phyloP scores from a whole-genome alignment of 768 basidiomycete genomes.

The Pholiota microspora region DNA sequence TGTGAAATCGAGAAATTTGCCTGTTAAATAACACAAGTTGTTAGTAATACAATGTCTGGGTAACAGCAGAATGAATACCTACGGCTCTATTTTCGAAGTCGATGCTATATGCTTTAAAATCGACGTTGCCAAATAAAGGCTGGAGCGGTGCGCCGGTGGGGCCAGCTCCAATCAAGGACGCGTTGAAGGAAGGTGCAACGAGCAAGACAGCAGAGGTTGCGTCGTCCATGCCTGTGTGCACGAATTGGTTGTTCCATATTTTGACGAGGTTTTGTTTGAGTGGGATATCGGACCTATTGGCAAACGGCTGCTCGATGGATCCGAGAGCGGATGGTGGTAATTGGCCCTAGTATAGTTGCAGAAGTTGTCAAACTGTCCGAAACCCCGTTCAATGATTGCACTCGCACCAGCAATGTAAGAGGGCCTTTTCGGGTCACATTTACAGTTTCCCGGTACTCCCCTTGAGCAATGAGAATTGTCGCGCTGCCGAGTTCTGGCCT shows the following conservation, averaged over 20 bases:
- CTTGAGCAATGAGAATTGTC: slow-evolving; percentile 54
- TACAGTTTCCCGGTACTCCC: slow-evolving; percentile 58
- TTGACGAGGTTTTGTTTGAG: slow-evolving; percentile 55
- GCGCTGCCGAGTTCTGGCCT: slow-evolving; percentile 42
- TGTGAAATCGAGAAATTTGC: slow-evolving; percentile 60
- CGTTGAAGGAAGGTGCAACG: slow-evolving; percentile 54
- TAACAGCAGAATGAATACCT: slow-evolving; percentile 16
- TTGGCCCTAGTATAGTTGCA: slow-evolving; percentile 45
- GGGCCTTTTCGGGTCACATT: slow-evolving; percentile 54
- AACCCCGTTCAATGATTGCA: background rate
- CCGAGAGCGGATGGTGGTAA: slow-evolving; percentile 33
- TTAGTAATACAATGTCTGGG: background rate
- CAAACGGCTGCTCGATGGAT: slow-evolving; percentile 33
- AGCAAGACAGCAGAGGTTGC: slow-evolving; percentile 57
- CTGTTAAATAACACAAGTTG: slow-evolving; percentile 19
- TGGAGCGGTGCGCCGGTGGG: slow-evolving; percentile 55
- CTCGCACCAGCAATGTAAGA: slow-evolving; percentile 51
- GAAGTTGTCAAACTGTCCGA: too few relatives aligned
- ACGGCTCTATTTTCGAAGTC: slow-evolving; percentile 69
- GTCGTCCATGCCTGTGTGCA: slow-evolving; percentile 45
- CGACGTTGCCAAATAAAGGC: slow-evolving; percentile 47
- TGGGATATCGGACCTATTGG: slow-evolving; percentile 27
- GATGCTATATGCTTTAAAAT: slow-evolving; percentile 68
- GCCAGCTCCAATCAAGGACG: slow-evolving; percentile 58
- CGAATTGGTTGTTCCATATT: slow-evolving; percentile 49